These are phyloP conservation scores for Amanita inopinata DNA, from an alignment of 768 basidiomycete species.

Conservation along the genomic window DNA sequence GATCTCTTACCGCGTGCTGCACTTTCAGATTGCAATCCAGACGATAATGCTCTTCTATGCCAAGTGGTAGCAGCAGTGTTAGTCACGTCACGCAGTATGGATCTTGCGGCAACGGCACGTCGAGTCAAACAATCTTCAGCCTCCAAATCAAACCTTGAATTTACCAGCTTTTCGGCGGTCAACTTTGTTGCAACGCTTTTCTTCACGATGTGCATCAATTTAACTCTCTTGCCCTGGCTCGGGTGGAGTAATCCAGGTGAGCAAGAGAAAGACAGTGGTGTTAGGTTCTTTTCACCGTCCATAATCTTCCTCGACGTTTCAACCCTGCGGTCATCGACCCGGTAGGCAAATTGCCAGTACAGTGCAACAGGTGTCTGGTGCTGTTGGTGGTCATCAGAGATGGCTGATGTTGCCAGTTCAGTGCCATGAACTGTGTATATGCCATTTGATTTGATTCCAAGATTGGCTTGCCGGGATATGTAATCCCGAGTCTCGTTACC, in stretches of 20 bases:
- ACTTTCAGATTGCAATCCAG: constrained; percentile 12
- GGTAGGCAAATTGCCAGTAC: constrained; percentile 73
- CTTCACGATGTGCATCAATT: constrained; percentile 60
- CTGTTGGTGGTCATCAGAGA: constrained; percentile 13
- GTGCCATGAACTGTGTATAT: constrained; percentile 66
- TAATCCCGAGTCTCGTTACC: constrained; percentile 65
- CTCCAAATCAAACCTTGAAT: constrained; percentile 18
- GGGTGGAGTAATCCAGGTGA: constrained; percentile 59
- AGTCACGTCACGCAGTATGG: background rate
- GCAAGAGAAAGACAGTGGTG: constrained; percentile 68
- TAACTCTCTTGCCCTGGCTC: constrained; percentile 54
- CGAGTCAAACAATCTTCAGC: background rate
- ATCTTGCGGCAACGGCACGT: background rate
- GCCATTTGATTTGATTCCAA: constrained; percentile 60
- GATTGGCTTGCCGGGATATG: constrained; percentile 63
- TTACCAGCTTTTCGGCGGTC: constrained; percentile 48
- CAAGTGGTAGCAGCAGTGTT: constrained; percentile 10
- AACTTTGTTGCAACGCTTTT: constrained; percentile 64
- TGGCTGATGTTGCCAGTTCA: constrained; percentile 35
- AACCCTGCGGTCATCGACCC: constrained; percentile 50
- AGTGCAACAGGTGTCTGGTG: constrained; percentile 29
- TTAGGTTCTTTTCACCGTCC: constrained; percentile 65
- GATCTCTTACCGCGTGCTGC: background rate
- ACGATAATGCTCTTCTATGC: constrained; percentile 22
- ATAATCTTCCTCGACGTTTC: constrained; percentile 35